Base-by-base conservation (phyloP, 108 stramenopile species). In the Pseudonitzschia multistriata region DNA sequence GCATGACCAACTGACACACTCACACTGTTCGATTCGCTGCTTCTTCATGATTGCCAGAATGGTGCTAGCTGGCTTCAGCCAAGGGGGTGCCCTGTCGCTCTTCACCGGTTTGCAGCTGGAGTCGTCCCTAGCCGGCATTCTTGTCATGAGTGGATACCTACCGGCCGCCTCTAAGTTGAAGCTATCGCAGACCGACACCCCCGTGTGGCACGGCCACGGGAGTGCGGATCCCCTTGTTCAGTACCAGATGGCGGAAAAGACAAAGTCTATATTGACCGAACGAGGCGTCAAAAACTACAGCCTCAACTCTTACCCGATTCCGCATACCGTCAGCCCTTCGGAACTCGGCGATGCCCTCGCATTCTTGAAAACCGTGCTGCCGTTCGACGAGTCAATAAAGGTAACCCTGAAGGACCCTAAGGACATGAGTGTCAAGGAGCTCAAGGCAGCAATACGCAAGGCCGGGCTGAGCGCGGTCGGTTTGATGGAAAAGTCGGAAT, bases 121-220 rank as follows among this genome's bases (percentile, higher is more conserved):
- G 33, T 67, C 79, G 76, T 74, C 83, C 25, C 62, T 95, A 52
- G 95, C 89, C 0, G 97, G 95, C 15, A 80, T 97, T 29, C 80
- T 92, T 22, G 57, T 90, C 33, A 79, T 96, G 87, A 87, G 85
- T 49, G 97, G 92, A 22, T 97, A 96, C 64, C 66, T 97, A 3
- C 88, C 97, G 8, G 90, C 85, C 29, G 84, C 79, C 0, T 73
- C 73, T 31, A 78, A 81, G 24, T 95, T 97, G 53, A 74, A 65
- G 42, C 78, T 94, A 5, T 76, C 83, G 15, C 89, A 83, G 10
- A 48, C 78, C 56, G 73, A 89, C 45, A 61, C 67, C 45, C 94
- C 94, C 28, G 81, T 96, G 45, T 86, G 88, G 66, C 97, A 97
- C 79, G 85, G 90, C 5, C 97, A 97, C 71, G 97, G 97, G n/a